Evolutionary conservation across 768 basidiomycete species (phyloP).

Genomic region (Suillus americanus): DNA sequence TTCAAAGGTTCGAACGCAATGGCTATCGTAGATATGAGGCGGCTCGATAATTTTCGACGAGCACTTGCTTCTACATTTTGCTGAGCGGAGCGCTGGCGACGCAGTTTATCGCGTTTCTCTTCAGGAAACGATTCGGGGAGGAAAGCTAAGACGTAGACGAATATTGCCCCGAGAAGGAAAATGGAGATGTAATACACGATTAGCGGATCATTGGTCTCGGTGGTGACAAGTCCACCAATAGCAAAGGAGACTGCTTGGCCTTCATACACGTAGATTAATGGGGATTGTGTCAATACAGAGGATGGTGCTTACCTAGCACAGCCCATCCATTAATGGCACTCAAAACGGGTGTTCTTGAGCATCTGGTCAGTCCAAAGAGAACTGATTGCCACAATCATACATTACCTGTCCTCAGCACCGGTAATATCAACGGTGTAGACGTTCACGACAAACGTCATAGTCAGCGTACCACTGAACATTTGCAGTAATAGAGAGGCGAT

Average conservation of each 20-base stretch:
- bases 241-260: conserved; percentile 27
- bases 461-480: conserved; percentile 9
- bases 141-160: conserved; percentile 23
- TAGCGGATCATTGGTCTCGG: conserved; percentile 19
- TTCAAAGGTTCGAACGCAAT: conserved; percentile 25
- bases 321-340: conserved; percentile 31
- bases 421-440: conserved; percentile 31
- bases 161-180: conserved; percentile 12
- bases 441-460: conserved; percentile 22
- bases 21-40: conserved; percentile 1
- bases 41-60: neutral
- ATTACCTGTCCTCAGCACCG: conserved; percentile 23
- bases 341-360: conserved; percentile 24
- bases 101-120: conserved; percentile 20
- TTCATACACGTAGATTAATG: conserved; percentile 5
- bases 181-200: conserved; percentile 23
- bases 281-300: neutral
- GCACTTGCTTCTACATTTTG: neutral
- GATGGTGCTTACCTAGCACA: conserved; percentile 20
- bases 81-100: conserved; percentile 5
- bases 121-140: conserved; percentile 33
- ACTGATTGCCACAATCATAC: neutral
- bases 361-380: conserved; percentile 7
- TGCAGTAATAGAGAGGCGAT: conserved; percentile 18
- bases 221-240: conserved; percentile 32